phyloP scores from a whole-genome alignment of 768 basidiomycete genomes.

The Boletus tomentosulus region DNA sequence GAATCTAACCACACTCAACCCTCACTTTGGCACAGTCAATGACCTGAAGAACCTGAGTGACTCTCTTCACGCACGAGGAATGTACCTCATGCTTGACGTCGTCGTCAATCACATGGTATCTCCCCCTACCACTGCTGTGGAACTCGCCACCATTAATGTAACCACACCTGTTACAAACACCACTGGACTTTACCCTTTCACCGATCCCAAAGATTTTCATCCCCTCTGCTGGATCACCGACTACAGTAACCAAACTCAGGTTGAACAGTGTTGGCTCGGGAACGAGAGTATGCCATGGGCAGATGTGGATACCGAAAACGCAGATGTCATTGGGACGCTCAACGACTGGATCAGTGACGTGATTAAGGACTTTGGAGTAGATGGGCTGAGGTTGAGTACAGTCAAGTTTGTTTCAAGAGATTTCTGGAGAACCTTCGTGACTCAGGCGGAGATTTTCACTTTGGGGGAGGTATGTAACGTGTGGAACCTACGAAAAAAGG shows the following conservation, averaged over 20 bases:
- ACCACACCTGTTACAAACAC: conserved; percentile 12
- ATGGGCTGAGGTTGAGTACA: conserved; percentile 57
- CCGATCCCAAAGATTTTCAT: conserved; percentile 36
- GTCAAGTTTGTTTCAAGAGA: conserved; percentile 52
- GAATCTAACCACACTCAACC: conserved; percentile 45
- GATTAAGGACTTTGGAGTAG: conserved; percentile 45
- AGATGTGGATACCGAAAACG: conserved; percentile 54
- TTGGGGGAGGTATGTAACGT: conserved; percentile 45
- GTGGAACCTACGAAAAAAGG: conserved; percentile 19
- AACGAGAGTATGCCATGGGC: conserved; percentile 49
- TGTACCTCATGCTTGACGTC: conserved; percentile 61
- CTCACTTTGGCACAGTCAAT: conserved; percentile 47
- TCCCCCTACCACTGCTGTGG: conserved; percentile 21
- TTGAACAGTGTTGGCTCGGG: conserved; percentile 61
- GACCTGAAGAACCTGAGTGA: conserved; percentile 47
- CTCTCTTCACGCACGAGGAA: conserved; percentile 47
- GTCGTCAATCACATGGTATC: conserved; percentile 61
- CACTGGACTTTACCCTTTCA: conserved; percentile 30
- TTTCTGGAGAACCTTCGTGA: conserved; percentile 53
- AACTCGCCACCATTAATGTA: conserved; percentile 14
- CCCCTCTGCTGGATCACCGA: conserved; percentile 38
- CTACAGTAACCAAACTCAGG: conserved; percentile 43
- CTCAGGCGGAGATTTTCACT: conserved; percentile 47
- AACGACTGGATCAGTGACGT: conserved; percentile 46
- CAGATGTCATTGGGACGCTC: conserved; percentile 39